These are phyloP conservation scores for Kluyveromyces starmeri DNA, from an alignment of 805 yeast species.

Conservation along the genomic window DNA sequence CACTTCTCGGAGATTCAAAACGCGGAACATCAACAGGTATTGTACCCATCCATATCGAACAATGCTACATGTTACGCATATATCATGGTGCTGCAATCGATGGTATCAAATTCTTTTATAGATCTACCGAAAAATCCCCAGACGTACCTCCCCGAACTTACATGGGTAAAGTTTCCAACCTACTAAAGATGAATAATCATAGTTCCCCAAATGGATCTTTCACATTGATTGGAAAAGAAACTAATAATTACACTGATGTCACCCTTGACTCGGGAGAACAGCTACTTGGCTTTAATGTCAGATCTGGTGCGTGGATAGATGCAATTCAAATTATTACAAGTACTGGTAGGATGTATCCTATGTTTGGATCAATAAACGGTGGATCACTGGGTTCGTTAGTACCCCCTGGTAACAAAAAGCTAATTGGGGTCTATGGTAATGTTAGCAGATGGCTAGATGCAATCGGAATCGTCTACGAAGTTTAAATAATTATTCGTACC, in stretches of 20 bases:
- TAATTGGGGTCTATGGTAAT: conserved; percentile 69
- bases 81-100: conserved; percentile 74
- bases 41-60: conserved; percentile 22
- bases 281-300: conserved; percentile 49
- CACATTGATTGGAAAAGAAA: conserved; percentile 44
- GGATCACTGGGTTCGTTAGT: conserved; percentile 48
- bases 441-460: conserved; percentile 66
- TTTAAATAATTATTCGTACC: too few species aligned
- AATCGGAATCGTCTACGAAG: conserved; percentile 55
- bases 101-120: conserved; percentile 55
- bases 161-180: conserved; percentile 22
- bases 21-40: conserved; percentile 24
- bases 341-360: conserved; percentile 42
- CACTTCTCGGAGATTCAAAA: conserved; percentile 17
- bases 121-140: conserved; percentile 27
- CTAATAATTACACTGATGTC: conserved; percentile 45
- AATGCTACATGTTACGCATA: conserved; percentile 47
- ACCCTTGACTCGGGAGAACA: conserved; percentile 48
- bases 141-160: conserved; percentile 42
- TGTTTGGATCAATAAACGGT: conserved; percentile 66
- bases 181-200: conserved; percentile 17
- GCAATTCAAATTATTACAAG: conserved; percentile 66
- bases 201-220: conserved; percentile 11
- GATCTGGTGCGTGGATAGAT: conserved; percentile 87
- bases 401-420: conserved; percentile 52